Percentiles rank a stretch among this genome's conserved stretches.
Conservation (phyloP, 2,329 filamentous ascomycete species). For the Neofusicoccum sp. region DNA sequence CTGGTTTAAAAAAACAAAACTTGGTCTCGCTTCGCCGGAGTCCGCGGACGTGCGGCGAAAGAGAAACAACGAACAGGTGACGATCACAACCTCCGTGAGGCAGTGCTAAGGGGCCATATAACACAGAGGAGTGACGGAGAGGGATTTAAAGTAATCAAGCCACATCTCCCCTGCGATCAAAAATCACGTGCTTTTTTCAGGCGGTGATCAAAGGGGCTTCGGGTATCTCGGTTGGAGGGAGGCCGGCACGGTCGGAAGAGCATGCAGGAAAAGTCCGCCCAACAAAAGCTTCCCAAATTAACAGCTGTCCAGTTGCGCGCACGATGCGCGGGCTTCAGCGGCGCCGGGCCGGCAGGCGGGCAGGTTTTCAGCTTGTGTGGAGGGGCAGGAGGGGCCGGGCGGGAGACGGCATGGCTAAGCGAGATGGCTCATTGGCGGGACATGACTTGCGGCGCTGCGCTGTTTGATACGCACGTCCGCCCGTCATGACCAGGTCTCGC, state of each 20-base stretch:
- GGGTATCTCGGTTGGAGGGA: background rate
- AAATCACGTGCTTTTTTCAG: background rate
- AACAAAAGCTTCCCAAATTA: background rate
- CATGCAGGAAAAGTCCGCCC: background rate
- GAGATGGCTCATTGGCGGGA: conserved; percentile 11
- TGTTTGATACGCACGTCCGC: conserved; percentile 8
- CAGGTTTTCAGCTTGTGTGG: conserved; percentile 12
- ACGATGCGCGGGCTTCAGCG: background rate
- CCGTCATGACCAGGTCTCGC: conserved; percentile 8
- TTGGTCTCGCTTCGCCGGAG: no score
- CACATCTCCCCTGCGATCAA: background rate
- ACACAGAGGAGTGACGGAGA: conserved; percentile 5
- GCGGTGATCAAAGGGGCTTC: background rate
- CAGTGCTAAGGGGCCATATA: background rate
- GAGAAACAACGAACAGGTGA: background rate
- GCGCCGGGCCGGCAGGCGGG: background rate
- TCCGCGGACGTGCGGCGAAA: background rate
- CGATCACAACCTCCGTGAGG: background rate
- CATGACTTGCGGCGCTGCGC: conserved; percentile 14
- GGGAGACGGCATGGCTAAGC: conserved; percentile 12
- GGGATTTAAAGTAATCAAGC: background rate
- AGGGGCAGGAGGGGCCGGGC: background rate
- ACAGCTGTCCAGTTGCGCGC: background rate
- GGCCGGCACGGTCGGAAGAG: background rate
- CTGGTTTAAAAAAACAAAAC: no score